phyloP scores from a whole-genome alignment of 1,284 basidiomycete genomes.

The Athelia sp. region DNA sequence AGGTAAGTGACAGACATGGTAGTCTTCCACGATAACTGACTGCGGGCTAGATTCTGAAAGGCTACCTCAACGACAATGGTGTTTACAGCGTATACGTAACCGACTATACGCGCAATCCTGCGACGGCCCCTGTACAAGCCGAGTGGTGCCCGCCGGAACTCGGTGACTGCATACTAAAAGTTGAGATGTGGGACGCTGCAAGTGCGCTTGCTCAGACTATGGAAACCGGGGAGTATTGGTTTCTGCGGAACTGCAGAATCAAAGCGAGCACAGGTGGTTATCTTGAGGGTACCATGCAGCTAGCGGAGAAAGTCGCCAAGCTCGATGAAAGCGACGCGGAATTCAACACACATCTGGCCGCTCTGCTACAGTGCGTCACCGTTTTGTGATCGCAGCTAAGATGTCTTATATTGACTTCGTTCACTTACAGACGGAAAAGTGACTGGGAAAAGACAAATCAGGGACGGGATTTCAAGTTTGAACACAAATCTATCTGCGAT shows the following conservation, averaged over 20 bases:
- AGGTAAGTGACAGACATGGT: conserved; percentile 34
- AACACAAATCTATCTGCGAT: conserved; percentile 42
- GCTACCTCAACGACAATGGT: conserved; percentile 27
- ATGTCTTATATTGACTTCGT: conserved; percentile 5
- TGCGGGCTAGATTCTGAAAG: conserved; percentile 40
- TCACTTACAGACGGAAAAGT: conserved; percentile 44
- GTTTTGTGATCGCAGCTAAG: background rate
- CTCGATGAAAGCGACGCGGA: conserved; percentile 37
- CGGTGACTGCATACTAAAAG: conserved; percentile 38
- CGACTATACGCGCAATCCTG: conserved; percentile 52
- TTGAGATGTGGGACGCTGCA: conserved; percentile 56
- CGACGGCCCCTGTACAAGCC: conserved; percentile 24
- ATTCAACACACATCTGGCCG: conserved; percentile 33
- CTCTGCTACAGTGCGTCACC: conserved; percentile 46
- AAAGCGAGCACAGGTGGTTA: conserved; percentile 32
- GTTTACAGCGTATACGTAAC: conserved; percentile 58
- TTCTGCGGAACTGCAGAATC: conserved; percentile 50
- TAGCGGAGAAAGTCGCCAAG: conserved; percentile 37
- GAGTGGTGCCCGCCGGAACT: conserved; percentile 46
- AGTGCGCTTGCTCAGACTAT: conserved; percentile 35
- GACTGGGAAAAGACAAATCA: conserved; percentile 30
- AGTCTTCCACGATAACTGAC: conserved; percentile 2
- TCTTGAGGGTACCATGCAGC: conserved; percentile 47
- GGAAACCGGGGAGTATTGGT: conserved; percentile 46
- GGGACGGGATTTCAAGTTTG: conserved; percentile 27